phyloP scores from a whole-genome alignment of 31 red algal genomes.

The Odonthalia washingtoniensis region DNA sequence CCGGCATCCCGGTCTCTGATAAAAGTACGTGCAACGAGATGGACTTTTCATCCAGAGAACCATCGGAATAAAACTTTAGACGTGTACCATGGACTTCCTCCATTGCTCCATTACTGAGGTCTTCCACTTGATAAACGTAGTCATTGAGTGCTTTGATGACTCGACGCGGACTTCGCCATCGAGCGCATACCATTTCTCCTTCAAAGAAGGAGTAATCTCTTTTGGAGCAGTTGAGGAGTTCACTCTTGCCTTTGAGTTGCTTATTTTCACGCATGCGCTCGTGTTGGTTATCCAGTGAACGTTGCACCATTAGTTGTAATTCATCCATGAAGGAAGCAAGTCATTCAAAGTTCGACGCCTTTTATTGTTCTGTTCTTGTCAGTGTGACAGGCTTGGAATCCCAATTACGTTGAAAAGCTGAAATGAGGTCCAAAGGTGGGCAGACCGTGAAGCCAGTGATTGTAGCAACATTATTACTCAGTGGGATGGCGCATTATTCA shows the following conservation, averaged over 20 bases:
- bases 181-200: background rate
- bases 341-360: background rate
- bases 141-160: constrained; percentile 35
- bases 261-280: background rate
- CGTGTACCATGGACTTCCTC: constrained; percentile 8
- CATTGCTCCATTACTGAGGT: constrained; percentile 9
- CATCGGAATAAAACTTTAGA: constrained; percentile 24
- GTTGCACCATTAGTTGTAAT: constrained; percentile 1
- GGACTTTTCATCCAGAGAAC: no score
- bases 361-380: background rate
- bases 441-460: constrained; percentile 26
- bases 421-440: background rate
- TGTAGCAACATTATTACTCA: background rate
- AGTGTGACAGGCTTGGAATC: background rate
- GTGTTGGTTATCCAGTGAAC: background rate
- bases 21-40: no score
- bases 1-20: no score
- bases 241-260: background rate
- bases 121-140: constrained; percentile 37
- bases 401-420: background rate
- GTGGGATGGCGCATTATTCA: constrained; percentile 39
- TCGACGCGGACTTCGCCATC: constrained; percentile 11
- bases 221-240: no score
- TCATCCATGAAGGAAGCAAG: background rate
- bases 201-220: constrained; percentile 10